Percentiles rank a stretch among this genome's conserved stretches.
phyloP scores from a whole-genome alignment of 495 filamentous ascomycete species.

The Neurospora sp. region DNA sequence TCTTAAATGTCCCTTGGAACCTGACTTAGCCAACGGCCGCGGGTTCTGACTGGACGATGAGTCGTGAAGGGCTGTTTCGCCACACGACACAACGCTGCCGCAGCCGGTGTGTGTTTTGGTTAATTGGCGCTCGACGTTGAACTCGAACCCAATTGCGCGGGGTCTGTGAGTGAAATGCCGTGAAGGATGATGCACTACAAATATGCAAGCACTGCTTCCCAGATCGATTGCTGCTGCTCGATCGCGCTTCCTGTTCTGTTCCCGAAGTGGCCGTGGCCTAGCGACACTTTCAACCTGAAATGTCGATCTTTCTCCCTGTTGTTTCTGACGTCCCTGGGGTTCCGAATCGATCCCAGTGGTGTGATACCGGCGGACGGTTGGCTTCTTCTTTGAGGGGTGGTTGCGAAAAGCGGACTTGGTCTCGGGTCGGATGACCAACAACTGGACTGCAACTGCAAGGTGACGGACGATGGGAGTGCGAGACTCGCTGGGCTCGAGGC shows the following conservation, averaged over 20 bases:
- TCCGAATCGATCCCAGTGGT: neutral
- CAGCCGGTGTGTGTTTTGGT: neutral
- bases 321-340: neutral
- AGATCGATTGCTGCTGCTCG: neutral
- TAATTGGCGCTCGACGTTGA: neutral
- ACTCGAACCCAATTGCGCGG: neutral
- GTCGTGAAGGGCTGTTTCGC: neutral
- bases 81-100: neutral
- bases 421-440: neutral
- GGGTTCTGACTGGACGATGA: neutral
- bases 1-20: neutral
- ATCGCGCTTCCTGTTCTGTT: neutral
- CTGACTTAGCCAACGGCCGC: slow-evolving; percentile 2
- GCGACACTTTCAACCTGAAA: neutral
- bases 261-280: neutral
- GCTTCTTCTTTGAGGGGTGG: neutral
- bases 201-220: slow-evolving; percentile 5
- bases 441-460: neutral
- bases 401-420: neutral
- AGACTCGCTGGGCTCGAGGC: neutral
- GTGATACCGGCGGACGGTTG: neutral
- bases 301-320: neutral
- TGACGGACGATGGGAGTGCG: neutral
- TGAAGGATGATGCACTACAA: slow-evolving; percentile 8
- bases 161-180: slow-evolving; percentile 4